Percentiles rank a stretch among this genome's conserved stretches.
Conservation (phyloP, 176 grass and related monocot genomes). For the Tillandsia fasciculata region DNA sequence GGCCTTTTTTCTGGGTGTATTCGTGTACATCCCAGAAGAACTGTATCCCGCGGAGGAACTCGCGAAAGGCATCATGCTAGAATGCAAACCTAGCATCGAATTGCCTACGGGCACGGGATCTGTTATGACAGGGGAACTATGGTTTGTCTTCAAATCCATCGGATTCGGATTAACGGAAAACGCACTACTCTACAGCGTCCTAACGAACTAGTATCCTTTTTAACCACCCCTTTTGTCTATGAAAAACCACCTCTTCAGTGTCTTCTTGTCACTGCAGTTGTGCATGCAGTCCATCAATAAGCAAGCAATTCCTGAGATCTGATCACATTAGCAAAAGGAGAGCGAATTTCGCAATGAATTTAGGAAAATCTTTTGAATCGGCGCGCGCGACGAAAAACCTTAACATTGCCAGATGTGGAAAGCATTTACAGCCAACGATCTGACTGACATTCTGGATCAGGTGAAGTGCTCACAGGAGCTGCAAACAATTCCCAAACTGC, state of each 20-base stretch:
- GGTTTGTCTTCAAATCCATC: slow-evolving; percentile 59
- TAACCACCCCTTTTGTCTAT: slow-evolving; percentile 83
- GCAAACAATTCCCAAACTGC: no score
- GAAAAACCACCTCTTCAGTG: slow-evolving; percentile 90
- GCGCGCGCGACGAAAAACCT: not conserved
- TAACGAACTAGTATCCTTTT: slow-evolving; percentile 18
- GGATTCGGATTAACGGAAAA: slow-evolving; percentile 8
- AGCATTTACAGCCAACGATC: not conserved
- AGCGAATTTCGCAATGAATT: no score
- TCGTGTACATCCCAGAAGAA: slow-evolving; percentile 30
- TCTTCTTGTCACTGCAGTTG: slow-evolving; percentile 73
- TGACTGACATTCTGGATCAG: no score
- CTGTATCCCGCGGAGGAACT: slow-evolving; percentile 35
- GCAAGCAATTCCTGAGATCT: slow-evolving; percentile 42
- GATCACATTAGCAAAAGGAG: not conserved
- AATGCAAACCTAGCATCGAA: slow-evolving; percentile 34
- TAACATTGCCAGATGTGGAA: slow-evolving; percentile 11
- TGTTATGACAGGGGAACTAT: slow-evolving; percentile 60
- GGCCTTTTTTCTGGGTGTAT: slow-evolving; percentile 22
- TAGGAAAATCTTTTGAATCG: not conserved
- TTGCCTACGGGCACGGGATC: slow-evolving; percentile 40
- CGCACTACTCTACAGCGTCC: not conserved
- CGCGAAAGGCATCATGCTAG: slow-evolving; percentile 54
- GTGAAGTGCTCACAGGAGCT: no score
- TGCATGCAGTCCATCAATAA: slow-evolving; percentile 55